These are phyloP conservation scores for Begonia loranthoides DNA, from an alignment of 306 rosid genomes.

Conservation along the genomic window DNA sequence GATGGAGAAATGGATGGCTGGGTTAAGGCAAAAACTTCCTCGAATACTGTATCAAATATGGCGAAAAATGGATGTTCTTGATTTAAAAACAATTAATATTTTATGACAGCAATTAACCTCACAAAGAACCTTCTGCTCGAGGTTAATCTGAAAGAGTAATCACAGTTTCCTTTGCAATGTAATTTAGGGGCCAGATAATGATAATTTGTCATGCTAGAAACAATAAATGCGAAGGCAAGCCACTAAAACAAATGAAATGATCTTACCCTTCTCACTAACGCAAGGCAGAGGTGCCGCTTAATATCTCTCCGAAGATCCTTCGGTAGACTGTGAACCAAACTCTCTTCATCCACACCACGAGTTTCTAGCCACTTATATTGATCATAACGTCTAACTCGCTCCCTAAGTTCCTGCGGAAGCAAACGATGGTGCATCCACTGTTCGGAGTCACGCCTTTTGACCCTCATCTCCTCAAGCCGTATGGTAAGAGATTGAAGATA, in stretches of 20 bases:
- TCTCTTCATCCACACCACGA: constrained; percentile 90
- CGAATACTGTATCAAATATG: neutral
- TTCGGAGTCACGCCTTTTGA: constrained; percentile 95
- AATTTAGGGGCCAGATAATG: too few species aligned
- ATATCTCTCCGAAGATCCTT: constrained; percentile 97
- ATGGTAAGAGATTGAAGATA: constrained; percentile 96
- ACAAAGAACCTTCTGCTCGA: too few species aligned
- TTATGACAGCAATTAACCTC: too few species aligned
- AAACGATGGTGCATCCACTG: constrained; percentile 99
- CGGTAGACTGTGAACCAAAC: constrained; percentile 79
- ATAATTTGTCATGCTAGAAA: too few species aligned
- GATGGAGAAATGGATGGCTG: neutral
- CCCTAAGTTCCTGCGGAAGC: constrained; percentile 80
- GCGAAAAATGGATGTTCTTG: too few species aligned
- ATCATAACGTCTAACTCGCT: constrained; percentile 93
- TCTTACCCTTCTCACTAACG: constrained; percentile 94
- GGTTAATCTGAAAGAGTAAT: too few species aligned
- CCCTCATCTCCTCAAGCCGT: constrained; percentile 98
- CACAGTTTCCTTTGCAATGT: too few species aligned
- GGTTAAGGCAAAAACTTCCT: neutral
- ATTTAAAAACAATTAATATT: too few species aligned
- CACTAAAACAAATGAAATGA: neutral
- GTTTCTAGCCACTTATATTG: constrained; percentile 99
- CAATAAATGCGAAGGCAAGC: too few species aligned
- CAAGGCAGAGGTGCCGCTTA: constrained; percentile 92